phyloP scores from a whole-genome alignment of 169 alveolate genomes.

The Sarcocystis neurona region DNA sequence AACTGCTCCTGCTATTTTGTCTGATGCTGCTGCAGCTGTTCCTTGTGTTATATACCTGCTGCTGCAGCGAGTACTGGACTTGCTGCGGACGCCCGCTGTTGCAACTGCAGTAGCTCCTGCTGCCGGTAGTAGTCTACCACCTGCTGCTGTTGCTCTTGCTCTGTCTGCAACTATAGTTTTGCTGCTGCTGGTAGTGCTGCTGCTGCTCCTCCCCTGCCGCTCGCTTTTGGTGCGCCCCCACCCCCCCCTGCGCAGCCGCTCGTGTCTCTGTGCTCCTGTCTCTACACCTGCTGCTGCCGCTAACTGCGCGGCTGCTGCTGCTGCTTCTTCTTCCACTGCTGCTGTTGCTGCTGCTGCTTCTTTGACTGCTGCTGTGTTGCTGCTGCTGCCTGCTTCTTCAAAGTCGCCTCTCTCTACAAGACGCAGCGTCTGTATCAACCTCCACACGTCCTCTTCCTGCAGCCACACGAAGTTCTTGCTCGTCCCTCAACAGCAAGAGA shows the following conservation, averaged over 20 bases:
- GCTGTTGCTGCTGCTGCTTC: too few species aligned
- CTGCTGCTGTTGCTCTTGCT: background rate
- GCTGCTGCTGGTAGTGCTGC: conserved; percentile 23
- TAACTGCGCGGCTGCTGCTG: background rate
- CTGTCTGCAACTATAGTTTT: background rate
- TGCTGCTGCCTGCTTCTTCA: conserved; percentile 17
- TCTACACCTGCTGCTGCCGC: background rate
- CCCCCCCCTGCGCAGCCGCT: background rate
- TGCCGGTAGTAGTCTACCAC: background rate
- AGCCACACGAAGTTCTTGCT: too few species aligned
- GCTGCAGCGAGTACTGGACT: too few species aligned
- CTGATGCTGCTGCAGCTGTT: conserved; percentile 35
- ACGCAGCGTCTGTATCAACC: too few species aligned
- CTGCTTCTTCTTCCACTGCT: background rate
- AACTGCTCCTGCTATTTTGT: conserved; percentile 9
- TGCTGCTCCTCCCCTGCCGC: background rate
- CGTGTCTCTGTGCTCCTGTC: background rate
- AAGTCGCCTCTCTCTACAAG: too few species aligned
- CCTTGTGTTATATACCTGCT: conserved; percentile 23
- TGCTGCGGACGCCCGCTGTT: conserved; percentile 17
- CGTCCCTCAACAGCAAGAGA: too few species aligned
- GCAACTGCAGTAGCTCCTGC: conserved; percentile 38
- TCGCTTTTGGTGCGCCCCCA: background rate
- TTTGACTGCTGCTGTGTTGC: background rate
- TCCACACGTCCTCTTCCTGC: too few species aligned